These are phyloP conservation scores for Aristolochia contorta DNA, from an alignment of 164 flowering plant species.

Conservation along the genomic window DNA sequence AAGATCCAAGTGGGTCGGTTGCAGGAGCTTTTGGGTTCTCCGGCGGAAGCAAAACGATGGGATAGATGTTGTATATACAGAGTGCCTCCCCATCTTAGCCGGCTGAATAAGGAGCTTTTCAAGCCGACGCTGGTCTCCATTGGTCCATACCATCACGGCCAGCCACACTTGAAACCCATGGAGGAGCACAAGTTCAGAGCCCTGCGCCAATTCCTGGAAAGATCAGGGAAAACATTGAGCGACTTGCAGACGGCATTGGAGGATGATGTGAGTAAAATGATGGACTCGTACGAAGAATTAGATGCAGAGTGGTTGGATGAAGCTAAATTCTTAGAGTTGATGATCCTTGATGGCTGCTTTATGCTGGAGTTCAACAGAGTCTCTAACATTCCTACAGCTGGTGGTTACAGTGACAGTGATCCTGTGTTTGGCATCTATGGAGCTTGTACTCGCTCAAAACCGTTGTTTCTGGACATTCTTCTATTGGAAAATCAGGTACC, in stretches of 20 bases:
- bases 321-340: slow-evolving; percentile 52
- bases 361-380: slow-evolving; percentile 32
- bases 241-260: slow-evolving; percentile 6
- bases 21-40: too few species aligned
- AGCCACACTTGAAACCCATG: slow-evolving; percentile 15
- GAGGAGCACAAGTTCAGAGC: slow-evolving; percentile 28
- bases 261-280: neutral
- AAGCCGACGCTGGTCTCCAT: slow-evolving; percentile 3
- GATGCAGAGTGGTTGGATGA: slow-evolving; percentile 17
- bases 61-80: slow-evolving; percentile 2
- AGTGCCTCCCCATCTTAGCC: slow-evolving; percentile 1
- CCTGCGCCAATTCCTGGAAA: slow-evolving; percentile 14
- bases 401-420: too few species aligned
- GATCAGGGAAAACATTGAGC: slow-evolving; percentile 5
- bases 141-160: slow-evolving; percentile 20
- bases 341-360: slow-evolving; percentile 66
- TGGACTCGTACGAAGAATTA: neutral
- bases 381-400: too few species aligned
- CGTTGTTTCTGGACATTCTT: too few species aligned
- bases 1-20: too few species aligned
- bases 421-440: too few species aligned
- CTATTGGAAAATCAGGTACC: too few species aligned
- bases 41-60: slow-evolving; percentile 3
- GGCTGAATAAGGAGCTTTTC: neutral
- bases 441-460: too few species aligned